Evolutionary conservation across 768 basidiomycete species (phyloP).

Genomic region (Clavulina sp.): DNA sequence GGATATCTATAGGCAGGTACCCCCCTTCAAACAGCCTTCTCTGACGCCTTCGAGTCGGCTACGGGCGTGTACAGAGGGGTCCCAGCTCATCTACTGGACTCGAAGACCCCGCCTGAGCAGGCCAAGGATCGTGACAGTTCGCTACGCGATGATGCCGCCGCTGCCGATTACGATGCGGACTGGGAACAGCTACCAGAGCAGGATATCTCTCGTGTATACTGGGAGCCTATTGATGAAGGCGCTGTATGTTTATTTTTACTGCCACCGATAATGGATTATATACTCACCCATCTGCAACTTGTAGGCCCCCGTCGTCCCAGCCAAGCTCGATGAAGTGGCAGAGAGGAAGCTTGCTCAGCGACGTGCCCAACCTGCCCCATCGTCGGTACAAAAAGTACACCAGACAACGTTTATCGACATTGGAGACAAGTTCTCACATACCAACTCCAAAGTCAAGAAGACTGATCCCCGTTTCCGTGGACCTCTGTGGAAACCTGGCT

Average conservation of each 20-base stretch:
- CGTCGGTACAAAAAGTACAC: background rate
- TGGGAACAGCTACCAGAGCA: background rate
- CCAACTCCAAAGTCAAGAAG: background rate
- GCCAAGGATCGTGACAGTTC: background rate
- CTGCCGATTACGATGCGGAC: conserved; percentile 40
- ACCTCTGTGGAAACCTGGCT: no score
- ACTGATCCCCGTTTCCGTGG: no score
- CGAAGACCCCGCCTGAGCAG: background rate
- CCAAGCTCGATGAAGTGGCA: conserved; percentile 1
- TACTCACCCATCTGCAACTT: background rate
- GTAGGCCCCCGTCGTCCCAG: background rate
- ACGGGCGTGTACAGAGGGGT: conserved; percentile 35
- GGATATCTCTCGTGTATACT: conserved; percentile 28
- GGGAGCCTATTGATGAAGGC: conserved; percentile 62
- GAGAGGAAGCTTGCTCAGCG: background rate
- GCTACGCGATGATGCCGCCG: conserved; percentile 30
- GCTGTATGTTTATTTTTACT: conserved; percentile 26
- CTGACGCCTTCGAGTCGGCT: conserved; percentile 59
- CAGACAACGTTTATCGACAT: background rate
- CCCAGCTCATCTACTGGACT: background rate
- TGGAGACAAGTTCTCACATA: background rate
- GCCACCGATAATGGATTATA: background rate
- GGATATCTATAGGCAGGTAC: conserved; percentile 28
- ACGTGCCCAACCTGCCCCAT: background rate
- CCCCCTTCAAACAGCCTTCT: conserved; percentile 62